Evolutionary conservation across 192 early-diverging fungal species (phyloP), one percentile per base, ranked within the genome.

Genomic region (Backusella westeae): DNA sequence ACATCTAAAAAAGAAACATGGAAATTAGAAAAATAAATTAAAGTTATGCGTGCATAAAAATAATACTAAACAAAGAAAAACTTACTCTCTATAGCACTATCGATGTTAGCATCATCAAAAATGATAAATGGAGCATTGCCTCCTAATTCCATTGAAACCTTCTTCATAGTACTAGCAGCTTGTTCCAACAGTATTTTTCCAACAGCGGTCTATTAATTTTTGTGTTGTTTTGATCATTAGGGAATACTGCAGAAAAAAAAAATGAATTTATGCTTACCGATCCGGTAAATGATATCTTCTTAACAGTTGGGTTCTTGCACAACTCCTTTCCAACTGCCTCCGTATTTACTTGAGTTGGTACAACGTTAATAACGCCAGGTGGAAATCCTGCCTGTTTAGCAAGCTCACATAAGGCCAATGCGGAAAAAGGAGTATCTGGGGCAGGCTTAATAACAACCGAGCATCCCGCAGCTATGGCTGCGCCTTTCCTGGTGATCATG

Each of bases 111-210:
- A 83, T 95, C 94, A 34, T 86, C 90, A 83, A 94, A 95, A 3
- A 94, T 85, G 67, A 94, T 86, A 67, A 89, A 91, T 1, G 94
- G 89, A 29, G 93, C 94, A 80, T 97, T 97, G 46, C 96, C 96
- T 63, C 92, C 95, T 9, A 97, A 84, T 81, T 97, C 96, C 49
- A 97, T 77, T 1, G 91, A 91, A 7, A 94, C 78, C 36, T 92
- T 95, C 80, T 96, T 96, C 76, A 95, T 82, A 4, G 87, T 85
- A 36, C 80, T 75, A 0, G 91, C 82, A 29, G 87, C 81, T 74
- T 93, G 90, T 66, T 84, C 76, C 81, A 90, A 82, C 53, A 95
- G 77, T 10, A 87, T 44, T 77, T 91, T 89, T 23, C 93, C 94
- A n/a, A 93, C 91, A 17, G 80, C 77, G 0, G 92, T 92, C 72